Conservation (phyloP, 495 filamentous ascomycete genomes). For the Xylaria bambusicola region DNA sequence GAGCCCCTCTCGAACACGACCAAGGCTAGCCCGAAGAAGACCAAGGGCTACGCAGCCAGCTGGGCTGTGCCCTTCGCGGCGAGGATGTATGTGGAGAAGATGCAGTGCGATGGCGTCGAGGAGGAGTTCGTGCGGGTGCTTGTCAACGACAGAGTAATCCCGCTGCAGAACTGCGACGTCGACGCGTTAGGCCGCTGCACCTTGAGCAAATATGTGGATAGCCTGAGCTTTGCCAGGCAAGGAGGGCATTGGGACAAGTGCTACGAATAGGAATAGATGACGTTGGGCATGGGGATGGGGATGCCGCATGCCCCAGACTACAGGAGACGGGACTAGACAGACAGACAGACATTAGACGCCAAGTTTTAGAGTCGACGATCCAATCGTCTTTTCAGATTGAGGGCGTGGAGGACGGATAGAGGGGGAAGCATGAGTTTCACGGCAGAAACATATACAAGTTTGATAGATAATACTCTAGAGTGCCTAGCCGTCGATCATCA, state of each 20-base stretch:
- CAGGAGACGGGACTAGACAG: too few relatives aligned
- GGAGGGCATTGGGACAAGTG: constrained; percentile 75
- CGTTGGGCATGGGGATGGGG: not conserved
- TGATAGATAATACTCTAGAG: too few relatives aligned
- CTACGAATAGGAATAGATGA: constrained; percentile 46
- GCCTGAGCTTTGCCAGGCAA: constrained; percentile 66
- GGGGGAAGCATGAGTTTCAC: not conserved
- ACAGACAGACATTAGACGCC: not conserved
- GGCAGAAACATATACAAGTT: too few relatives aligned
- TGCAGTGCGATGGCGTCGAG: constrained; percentile 57
- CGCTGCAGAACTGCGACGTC: constrained; percentile 64
- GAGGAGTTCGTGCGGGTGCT: constrained; percentile 72
- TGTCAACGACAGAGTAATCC: constrained; percentile 79
- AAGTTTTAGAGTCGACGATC: not conserved
- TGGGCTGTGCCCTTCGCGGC: constrained; percentile 82
- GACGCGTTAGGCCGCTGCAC: constrained; percentile 70
- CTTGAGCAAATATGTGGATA: constrained; percentile 65
- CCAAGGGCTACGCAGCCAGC: constrained; percentile 61
- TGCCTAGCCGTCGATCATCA: not conserved
- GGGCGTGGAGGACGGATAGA: not conserved
- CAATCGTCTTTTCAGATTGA: not conserved
- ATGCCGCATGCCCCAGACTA: too few relatives aligned
- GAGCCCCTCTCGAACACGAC: constrained; percentile 48
- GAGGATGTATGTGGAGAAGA: constrained; percentile 80
- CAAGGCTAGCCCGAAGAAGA: constrained; percentile 40